Evolutionary conservation across 2,329 filamentous ascomycete species (phyloP).

Genomic region (Alternaria alternata): DNA sequence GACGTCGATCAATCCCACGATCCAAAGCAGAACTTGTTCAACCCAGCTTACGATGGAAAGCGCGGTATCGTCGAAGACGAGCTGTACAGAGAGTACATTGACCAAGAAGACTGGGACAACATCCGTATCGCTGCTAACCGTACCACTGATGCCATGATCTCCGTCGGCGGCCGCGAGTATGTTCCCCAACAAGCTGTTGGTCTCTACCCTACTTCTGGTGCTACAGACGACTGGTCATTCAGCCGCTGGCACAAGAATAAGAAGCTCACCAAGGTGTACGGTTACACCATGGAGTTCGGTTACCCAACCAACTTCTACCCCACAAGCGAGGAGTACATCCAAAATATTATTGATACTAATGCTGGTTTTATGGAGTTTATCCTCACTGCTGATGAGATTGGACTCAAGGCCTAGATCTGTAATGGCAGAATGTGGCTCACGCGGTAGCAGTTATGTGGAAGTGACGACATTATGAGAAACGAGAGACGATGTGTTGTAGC

Average conservation of each 20-base stretch:
- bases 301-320: constrained; percentile 54
- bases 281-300: constrained; percentile 54
- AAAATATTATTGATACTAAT: constrained; percentile 54
- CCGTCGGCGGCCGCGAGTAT: constrained; percentile 47
- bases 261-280: constrained; percentile 51
- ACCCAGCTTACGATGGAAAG: constrained; percentile 60
- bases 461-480: constrained; percentile 9
- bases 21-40: constrained; percentile 61
- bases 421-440: neutral
- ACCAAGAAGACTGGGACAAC: constrained; percentile 44
- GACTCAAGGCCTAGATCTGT: constrained; percentile 32
- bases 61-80: constrained; percentile 59
- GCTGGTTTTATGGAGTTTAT: constrained; percentile 55
- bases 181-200: constrained; percentile 46
- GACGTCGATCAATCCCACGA: constrained; percentile 61
- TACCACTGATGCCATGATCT: constrained; percentile 47
- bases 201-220: constrained; percentile 50
- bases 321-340: constrained; percentile 49
- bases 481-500: constrained; percentile 1
- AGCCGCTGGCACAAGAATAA: constrained; percentile 48
- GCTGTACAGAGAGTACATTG: constrained; percentile 60
- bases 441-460: neutral
- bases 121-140: constrained; percentile 42
- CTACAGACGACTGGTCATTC: constrained; percentile 51
- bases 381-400: constrained; percentile 46